Conservation (phyloP, 169 alveolate genomes). For the Plasmodium ovale region DNA sequence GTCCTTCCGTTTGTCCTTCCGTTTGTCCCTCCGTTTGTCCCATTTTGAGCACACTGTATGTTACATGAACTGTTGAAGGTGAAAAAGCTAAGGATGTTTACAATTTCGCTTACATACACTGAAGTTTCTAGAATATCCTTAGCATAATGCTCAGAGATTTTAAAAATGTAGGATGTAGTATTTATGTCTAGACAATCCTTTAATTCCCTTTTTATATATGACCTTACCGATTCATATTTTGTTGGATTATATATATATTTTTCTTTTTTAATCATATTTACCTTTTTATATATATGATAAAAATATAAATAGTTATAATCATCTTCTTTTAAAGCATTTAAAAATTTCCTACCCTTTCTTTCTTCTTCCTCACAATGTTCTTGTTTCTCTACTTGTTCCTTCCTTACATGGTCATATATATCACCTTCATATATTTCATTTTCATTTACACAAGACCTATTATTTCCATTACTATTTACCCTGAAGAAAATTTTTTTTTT, state of each 20-base stretch:
- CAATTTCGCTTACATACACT: slow-evolving; percentile 55
- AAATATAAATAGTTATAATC: slow-evolving; percentile 56
- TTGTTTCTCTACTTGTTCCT: neutral
- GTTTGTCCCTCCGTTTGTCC: neutral
- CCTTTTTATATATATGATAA: slow-evolving; percentile 59
- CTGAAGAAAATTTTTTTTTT: neutral
- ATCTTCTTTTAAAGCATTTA: slow-evolving; percentile 58
- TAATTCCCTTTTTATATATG: slow-evolving; percentile 68
- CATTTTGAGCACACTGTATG: neutral
- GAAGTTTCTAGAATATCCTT: slow-evolving; percentile 47
- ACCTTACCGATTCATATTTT: slow-evolving; percentile 49
- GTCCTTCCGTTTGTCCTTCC: neutral
- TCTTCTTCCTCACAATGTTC: neutral
- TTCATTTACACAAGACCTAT: neutral
- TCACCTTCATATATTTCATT: neutral
- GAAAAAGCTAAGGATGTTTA: slow-evolving; percentile 51
- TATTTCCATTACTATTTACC: neutral
- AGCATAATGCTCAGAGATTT: slow-evolving; percentile 35
- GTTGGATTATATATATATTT: slow-evolving; percentile 54
- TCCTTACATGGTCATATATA: neutral
- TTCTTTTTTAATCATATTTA: slow-evolving; percentile 38
- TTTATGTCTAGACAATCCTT: slow-evolving; percentile 57
- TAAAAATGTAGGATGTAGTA: slow-evolving; percentile 61
- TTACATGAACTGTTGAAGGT: slow-evolving; percentile 34
- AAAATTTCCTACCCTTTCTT: neutral